Evolutionary conservation across 768 basidiomycete species (phyloP).

Genomic region (Coprinopsis marcescibilis): DNA sequence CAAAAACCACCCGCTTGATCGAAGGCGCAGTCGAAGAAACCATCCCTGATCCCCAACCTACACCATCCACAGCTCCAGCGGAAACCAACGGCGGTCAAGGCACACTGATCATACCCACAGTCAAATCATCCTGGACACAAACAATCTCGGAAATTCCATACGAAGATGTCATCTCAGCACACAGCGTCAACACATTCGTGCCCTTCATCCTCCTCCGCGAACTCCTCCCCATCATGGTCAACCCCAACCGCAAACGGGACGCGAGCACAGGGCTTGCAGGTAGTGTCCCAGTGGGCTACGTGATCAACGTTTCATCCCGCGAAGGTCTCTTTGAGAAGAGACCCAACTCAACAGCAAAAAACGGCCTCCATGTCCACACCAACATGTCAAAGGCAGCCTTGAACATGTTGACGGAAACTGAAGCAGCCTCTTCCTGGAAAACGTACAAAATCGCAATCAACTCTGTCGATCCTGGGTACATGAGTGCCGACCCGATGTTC

Average conservation of each 20-base stretch:
- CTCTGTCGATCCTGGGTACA: slow-evolving; percentile 31
- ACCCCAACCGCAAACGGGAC: neutral
- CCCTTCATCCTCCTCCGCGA: slow-evolving; percentile 32
- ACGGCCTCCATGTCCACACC: slow-evolving; percentile 28
- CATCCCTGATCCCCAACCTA: too few species aligned
- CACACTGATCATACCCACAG: neutral
- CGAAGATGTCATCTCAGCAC: slow-evolving; percentile 30
- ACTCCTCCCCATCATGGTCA: slow-evolving; percentile 23
- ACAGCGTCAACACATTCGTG: slow-evolving; percentile 31
- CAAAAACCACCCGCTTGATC: neutral
- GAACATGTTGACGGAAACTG: slow-evolving; percentile 32
- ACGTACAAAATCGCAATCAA: slow-evolving; percentile 25
- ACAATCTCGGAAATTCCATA: slow-evolving; percentile 28
- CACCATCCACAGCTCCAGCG: too few species aligned
- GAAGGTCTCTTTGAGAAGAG: slow-evolving; percentile 28
- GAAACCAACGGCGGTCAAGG: neutral
- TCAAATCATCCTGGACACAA: slow-evolving; percentile 28
- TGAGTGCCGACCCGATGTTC: slow-evolving; percentile 30
- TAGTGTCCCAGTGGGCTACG: slow-evolving; percentile 19
- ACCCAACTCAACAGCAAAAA: slow-evolving; percentile 19
- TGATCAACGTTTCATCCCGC: slow-evolving; percentile 32
- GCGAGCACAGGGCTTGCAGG: neutral
- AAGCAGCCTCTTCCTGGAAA: slow-evolving; percentile 25
- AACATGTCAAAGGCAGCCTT: slow-evolving; percentile 35
- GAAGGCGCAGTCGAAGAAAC: neutral